Percentiles rank a stretch among this genome's conserved stretches.
Evolutionary conservation across 2,329 filamentous ascomycete genomes (phyloP).

Genomic region (Sporothrix inflata): DNA sequence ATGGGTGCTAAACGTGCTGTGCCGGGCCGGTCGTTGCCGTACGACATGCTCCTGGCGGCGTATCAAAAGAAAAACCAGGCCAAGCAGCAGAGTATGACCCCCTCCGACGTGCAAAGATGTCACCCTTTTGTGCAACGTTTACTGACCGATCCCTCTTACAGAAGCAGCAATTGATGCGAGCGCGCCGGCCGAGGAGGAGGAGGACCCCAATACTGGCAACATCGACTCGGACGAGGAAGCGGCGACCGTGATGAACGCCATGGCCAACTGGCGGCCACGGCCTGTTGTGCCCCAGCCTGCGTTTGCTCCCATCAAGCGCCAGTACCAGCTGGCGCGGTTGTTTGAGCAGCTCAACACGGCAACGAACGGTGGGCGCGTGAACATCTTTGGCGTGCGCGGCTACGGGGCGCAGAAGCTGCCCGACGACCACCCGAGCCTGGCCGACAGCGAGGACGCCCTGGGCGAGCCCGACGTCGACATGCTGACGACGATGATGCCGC

Average conservation of each 20-base stretch:
- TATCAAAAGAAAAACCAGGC: constrained; percentile 99
- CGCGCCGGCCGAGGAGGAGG: constrained; percentile 83
- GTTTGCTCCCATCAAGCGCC: constrained; percentile 63
- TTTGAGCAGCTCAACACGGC: constrained; percentile 68
- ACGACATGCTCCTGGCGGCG: constrained; percentile 85
- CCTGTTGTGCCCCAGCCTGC: constrained; percentile 71
- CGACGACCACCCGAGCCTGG: constrained; percentile 51
- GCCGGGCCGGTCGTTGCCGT: constrained; percentile 82
- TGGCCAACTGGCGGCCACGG: constrained; percentile 74
- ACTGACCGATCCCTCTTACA: constrained; percentile 42
- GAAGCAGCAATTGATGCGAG: constrained; percentile 95
- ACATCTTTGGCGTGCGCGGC: constrained; percentile 65
- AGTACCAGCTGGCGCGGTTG: constrained; percentile 65
- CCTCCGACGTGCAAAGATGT: not conserved
- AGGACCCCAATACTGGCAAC: constrained; percentile 76
- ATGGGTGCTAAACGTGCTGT: constrained; percentile 94
- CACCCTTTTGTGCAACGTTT: not conserved
- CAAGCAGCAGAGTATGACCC: constrained; percentile 72
- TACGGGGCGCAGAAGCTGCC: constrained; percentile 59
- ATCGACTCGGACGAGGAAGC: constrained; percentile 96
- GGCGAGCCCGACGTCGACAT: constrained; percentile 59
- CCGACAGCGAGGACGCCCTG: constrained; percentile 58
- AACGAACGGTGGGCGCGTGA: constrained; percentile 66
- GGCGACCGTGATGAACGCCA: constrained; percentile 80
- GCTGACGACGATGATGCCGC: constrained; percentile 37